Conservation (phyloP, 140 eudicot genomes). For the Bidens hawaiensis region DNA sequence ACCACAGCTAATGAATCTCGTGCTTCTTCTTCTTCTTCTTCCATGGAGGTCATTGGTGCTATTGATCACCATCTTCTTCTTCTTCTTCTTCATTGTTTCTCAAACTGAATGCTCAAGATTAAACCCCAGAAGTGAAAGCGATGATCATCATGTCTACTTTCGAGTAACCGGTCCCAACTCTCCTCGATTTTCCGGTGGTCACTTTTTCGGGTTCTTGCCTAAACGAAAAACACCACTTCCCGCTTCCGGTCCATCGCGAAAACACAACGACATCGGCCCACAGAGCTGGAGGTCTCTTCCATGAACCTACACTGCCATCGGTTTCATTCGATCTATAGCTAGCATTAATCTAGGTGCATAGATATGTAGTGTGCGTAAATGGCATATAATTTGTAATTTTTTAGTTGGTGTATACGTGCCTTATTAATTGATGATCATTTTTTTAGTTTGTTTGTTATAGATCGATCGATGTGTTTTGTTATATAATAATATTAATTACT, state of each 20-base stretch:
- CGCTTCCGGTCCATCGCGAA: slow-evolving; percentile 71
- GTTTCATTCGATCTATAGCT: not conserved
- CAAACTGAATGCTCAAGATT: slow-evolving; percentile 36
- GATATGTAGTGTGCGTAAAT: not conserved
- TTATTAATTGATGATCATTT: too few relatives aligned
- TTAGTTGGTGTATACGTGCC: not conserved
- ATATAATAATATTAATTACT: too few relatives aligned
- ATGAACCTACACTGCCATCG: slow-evolving; percentile 6
- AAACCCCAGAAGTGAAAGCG: too few relatives aligned
- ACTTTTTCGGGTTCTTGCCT: slow-evolving; percentile 59
- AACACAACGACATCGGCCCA: slow-evolving; percentile 68
- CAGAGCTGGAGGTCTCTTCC: slow-evolving; percentile 36
- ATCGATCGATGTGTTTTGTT: not conserved
- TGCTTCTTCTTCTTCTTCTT: not conserved
- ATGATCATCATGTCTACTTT: slow-evolving; percentile 40
- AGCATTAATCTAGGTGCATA: not conserved
- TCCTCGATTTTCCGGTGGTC: slow-evolving; percentile 26
- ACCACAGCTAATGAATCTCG: not conserved
- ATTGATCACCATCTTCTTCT: slow-evolving; percentile 3
- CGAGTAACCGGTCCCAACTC: slow-evolving; percentile 29
- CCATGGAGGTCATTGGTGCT: slow-evolving; percentile 19
- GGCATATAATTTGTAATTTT: not conserved
- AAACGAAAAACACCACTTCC: slow-evolving; percentile 53
- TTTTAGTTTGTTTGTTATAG: not conserved
- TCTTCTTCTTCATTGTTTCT: slow-evolving; percentile 11